Conservation (phyloP, 2,329 filamentous ascomycete genomes). For the Aspergillus sergii region DNA sequence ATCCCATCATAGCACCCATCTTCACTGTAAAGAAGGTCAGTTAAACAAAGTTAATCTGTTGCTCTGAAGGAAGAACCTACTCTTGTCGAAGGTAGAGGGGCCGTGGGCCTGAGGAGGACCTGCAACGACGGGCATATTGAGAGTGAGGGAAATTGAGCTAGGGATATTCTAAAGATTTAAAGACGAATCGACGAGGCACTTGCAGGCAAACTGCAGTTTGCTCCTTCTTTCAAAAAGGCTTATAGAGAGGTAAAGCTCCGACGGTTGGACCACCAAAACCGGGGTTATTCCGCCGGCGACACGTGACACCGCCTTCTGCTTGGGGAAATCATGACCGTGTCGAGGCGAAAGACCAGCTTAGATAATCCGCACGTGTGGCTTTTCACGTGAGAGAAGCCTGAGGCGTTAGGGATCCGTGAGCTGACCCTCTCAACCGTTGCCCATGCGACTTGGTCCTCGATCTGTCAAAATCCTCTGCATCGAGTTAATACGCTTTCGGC, state of each 20-base stretch:
- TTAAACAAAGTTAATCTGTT: conserved; percentile 1
- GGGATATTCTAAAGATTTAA: neutral
- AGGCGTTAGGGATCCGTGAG: conserved; percentile 23
- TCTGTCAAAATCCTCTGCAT: conserved; percentile 22
- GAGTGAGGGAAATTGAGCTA: neutral
- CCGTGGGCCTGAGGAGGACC: conserved; percentile 55
- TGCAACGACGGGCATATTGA: conserved; percentile 60
- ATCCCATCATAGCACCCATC: conserved; percentile 98
- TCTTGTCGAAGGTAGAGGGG: conserved; percentile 71
- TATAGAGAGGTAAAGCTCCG: conserved; percentile 1
- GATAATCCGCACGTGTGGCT: conserved; percentile 16
- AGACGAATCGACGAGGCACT: neutral
- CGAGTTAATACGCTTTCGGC: conserved; percentile 26
- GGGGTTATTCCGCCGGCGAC: conserved; percentile 2
- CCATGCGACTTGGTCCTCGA: conserved; percentile 29
- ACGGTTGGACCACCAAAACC: neutral
- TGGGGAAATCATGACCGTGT: neutral
- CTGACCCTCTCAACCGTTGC: conserved; percentile 27
- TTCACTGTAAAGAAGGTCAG: conserved; percentile 66
- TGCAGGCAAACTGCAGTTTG: conserved; percentile 3
- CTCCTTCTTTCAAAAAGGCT: neutral
- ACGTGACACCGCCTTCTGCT: conserved; percentile 22
- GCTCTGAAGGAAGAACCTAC: conserved; percentile 47
- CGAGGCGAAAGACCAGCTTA: conserved; percentile 4
- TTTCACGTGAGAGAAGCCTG: conserved; percentile 22